Conservation (phyloP, 225 moss, liverwort and hornwort species). For the Asterella californica region DNA sequence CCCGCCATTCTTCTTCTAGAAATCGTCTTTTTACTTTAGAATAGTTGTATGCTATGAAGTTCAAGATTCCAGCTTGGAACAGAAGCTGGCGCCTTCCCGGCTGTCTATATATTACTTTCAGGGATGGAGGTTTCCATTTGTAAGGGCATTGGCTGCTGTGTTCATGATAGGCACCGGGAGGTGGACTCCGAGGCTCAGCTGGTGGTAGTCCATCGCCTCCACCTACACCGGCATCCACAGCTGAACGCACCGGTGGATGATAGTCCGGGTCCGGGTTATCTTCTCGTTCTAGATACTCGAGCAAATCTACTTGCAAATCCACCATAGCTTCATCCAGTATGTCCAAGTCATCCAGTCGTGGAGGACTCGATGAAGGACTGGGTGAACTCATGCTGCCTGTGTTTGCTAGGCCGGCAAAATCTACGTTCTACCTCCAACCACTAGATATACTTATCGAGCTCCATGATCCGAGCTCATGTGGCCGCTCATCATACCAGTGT, state of each 20-base stretch:
- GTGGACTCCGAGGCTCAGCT: neutral
- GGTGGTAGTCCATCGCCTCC: neutral
- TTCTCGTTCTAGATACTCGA: neutral
- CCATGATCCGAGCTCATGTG: no score
- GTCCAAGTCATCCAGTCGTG: neutral
- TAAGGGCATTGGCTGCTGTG: neutral
- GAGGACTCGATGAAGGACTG: no score
- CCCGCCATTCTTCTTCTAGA: neutral
- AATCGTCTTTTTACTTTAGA: neutral
- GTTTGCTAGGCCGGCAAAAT: no score
- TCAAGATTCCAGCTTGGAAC: neutral
- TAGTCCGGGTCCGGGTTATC: slow-evolving; percentile 5
- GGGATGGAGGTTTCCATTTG: neutral
- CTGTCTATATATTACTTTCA: neutral
- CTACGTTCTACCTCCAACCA: no score
- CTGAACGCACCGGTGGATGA: neutral
- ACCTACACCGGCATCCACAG: neutral
- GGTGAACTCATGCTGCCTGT: no score
- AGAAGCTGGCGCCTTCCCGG: neutral
- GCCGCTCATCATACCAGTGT: no score
- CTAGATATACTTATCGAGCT: no score
- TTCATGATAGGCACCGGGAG: neutral
- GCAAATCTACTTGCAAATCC: neutral
- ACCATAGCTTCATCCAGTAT: neutral
- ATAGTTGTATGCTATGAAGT: neutral